These are phyloP conservation scores for Rhizopogon sp. DNA, from an alignment of 768 basidiomycete species.

Conservation along the genomic window DNA sequence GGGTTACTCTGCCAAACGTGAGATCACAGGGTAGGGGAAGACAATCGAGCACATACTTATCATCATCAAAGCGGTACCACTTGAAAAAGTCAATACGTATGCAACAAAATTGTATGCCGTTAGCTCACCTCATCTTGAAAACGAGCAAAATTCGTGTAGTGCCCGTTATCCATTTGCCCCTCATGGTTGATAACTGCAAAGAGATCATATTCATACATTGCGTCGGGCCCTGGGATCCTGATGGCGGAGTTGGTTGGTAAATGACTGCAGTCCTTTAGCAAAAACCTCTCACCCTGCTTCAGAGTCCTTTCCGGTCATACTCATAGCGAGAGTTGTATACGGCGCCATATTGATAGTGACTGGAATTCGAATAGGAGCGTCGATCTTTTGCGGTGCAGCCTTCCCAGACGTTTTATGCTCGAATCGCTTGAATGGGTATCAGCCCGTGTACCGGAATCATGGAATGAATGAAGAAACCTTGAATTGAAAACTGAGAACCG, in stretches of 20 bases:
- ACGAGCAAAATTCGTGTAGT: slow-evolving; percentile 86
- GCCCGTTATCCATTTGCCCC: slow-evolving; percentile 90
- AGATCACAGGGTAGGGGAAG: slow-evolving; percentile 4
- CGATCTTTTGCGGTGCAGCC: slow-evolving; percentile 77
- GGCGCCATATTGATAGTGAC: slow-evolving; percentile 84
- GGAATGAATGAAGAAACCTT: slow-evolving; percentile 52
- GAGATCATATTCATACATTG: slow-evolving; percentile 84
- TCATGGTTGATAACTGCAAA: slow-evolving; percentile 94
- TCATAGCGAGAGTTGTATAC: slow-evolving; percentile 66
- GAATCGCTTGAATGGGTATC: slow-evolving; percentile 59
- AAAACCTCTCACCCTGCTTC: slow-evolving; percentile 21
- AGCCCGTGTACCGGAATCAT: neutral
- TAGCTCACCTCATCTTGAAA: slow-evolving; percentile 78
- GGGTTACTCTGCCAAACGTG: slow-evolving; percentile 51
- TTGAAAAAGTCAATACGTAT: slow-evolving; percentile 22
- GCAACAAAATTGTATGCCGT: neutral
- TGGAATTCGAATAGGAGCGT: slow-evolving; percentile 77
- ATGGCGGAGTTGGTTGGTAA: neutral
- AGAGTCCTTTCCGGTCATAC: slow-evolving; percentile 41
- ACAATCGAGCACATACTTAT: slow-evolving; percentile 54
- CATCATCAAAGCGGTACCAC: slow-evolving; percentile 96
- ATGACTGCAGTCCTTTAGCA: neutral
- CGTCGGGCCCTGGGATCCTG: slow-evolving; percentile 52
- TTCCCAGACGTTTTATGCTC: slow-evolving; percentile 80
- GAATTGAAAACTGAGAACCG: slow-evolving; percentile 91